Base-by-base conservation (phyloP, 345 rosid species). In the Populus tremula region DNA sequence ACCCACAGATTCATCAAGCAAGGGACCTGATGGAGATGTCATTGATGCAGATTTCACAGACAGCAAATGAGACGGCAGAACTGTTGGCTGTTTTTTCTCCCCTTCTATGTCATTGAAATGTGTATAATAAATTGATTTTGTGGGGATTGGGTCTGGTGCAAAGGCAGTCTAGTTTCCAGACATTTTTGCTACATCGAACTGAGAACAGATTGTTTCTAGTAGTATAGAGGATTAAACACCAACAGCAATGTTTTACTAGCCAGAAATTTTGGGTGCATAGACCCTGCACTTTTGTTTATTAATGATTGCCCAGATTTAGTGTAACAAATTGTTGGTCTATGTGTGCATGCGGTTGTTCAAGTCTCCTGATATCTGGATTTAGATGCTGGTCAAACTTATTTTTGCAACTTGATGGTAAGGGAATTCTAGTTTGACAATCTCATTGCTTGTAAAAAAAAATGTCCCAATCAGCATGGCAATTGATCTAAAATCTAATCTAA, bases 31-130 rank as follows among this genome's bases (percentile, higher is more conserved):
- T n/a, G 98, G 94, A 21, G 97, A 95, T 77, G 98, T 92, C 53
- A 93, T 95, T 18, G 98, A 95, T 49, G 96, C 97, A 1, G 99
- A 93, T 75, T 95, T 95, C 89, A 90, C 90, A 0, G 96, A 93
- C 87, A 91, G 94, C 94, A 89, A 95, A 79, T 89, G 90, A 92
- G 85, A 67, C 12, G 39, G 27, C 3, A 36, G 45, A 29, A 8
- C 14, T 31, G 56, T 39, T 73, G 66, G 56, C 77, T 53, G 73
- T 66, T 12, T 33, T 39, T 77, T 49, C 4, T 33, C 36, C 13
- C 16, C 16, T 31, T 33, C 73, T 10, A 9, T 69, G 25, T 38
- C 53, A 43, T 67, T 79, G 43, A 69, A 16, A 27, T 68, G 69
- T 76, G 83, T 76, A 70, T 56, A 45, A 73, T 69, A 68, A 84